Evolutionary conservation across 805 yeast species (phyloP), one percentile per base, ranked within the genome.

Genomic region (Ascoidea tarda): DNA sequence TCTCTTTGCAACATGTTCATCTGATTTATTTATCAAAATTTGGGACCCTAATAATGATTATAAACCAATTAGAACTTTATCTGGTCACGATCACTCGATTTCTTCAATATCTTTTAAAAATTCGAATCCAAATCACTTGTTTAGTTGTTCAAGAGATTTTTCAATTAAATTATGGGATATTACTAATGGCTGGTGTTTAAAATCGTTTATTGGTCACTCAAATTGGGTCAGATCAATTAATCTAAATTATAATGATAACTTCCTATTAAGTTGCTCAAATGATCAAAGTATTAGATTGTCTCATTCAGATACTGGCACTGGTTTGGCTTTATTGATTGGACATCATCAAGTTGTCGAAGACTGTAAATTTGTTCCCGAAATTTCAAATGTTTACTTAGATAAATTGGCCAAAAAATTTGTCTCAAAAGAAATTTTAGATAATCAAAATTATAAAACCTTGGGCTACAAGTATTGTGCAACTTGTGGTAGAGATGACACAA

Each of bases 41-140:
- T 89, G 95, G 93, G 84, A 81, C 60, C 72, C 78, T 5, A 59
- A 64, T 1, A 63, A 62, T 33, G 70, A 76, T 12, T 75, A 76
- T 60, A 73, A 71, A 46, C 76, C 82, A 48, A 62, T 78, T 1
- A 72, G 87, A 45, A 79, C 88, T 0, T 66, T 90, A 28, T 68
- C 81, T 0, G 96, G 96, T 10, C 98, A 90, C 66, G 95, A 88
- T 55, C 96, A 90, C 63, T 78, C 93, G 1, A 80, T 90, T 0
- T 85, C 95, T 0, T 68, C 78, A 0, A 69, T 87, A 6, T 67
- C 69, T 12, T 82, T 84, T 62, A 73, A 79, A 16, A 65, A 62
- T 3, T 61, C 69, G 5, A 68, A 74, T 42, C 76, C 80, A 2
- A 66, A 68, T 32, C 70, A 70, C 14, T 62, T 83, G 16, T 76